phyloP scores from a whole-genome alignment of 768 basidiomycete species.

The Boletus sp. region DNA sequence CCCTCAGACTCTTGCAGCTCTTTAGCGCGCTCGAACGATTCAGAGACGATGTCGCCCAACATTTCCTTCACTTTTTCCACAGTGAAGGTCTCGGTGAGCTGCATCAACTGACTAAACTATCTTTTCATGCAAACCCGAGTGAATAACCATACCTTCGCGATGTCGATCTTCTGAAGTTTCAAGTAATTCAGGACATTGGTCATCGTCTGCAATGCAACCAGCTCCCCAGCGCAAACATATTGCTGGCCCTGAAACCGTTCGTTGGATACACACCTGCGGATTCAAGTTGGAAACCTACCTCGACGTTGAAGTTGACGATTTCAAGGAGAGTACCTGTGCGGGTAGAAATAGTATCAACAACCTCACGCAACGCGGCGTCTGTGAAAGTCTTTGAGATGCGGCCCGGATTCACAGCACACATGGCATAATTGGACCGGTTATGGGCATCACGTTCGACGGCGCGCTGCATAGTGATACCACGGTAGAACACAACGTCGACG shows the following conservation, averaged over 20 bases:
- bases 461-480: constrained; percentile 99
- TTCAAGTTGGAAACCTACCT: constrained; percentile 45
- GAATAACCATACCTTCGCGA: constrained; percentile 59
- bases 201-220: constrained; percentile 87
- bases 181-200: constrained; percentile 96
- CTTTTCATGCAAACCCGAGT: not conserved
- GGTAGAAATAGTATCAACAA: constrained; percentile 85
- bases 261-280: not conserved
- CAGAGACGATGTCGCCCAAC: constrained; percentile 86
- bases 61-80: constrained; percentile 96
- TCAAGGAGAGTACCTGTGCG: constrained; percentile 82
- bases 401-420: constrained; percentile 99
- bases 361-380: constrained; percentile 93
- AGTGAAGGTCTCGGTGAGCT: constrained; percentile 85
- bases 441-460: constrained; percentile 94
- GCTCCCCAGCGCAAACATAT: constrained; percentile 98
- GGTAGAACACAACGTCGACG: constrained; percentile 98
- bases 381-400: constrained; percentile 93
- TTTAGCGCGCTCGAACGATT: constrained; percentile 70
- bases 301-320: constrained; percentile 96
- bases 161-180: constrained; percentile 95
- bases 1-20: constrained; percentile 81
- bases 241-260: constrained; percentile 77
- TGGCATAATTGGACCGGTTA: constrained; percentile 94
- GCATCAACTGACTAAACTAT: not conserved